phyloP scores from a whole-genome alignment of 768 basidiomycete species.

The Tricholoma sp. region DNA sequence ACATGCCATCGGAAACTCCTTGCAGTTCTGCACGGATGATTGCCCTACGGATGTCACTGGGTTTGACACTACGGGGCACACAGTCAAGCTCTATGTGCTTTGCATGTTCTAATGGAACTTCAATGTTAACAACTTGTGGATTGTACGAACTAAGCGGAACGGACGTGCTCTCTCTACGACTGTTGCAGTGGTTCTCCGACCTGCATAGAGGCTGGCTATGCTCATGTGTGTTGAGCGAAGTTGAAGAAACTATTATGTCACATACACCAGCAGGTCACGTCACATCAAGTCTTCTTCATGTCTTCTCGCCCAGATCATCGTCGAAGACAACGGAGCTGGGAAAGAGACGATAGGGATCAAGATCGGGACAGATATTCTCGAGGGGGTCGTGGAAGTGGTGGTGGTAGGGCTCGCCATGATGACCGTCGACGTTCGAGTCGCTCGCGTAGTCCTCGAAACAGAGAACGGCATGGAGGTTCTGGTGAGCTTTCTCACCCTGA shows the following conservation, averaged over 20 bases:
- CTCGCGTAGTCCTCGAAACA: constrained; percentile 44
- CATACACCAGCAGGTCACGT: constrained; percentile 7
- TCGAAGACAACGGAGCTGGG: constrained; percentile 62
- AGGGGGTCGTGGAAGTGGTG: constrained; percentile 27
- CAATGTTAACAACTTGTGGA: background rate
- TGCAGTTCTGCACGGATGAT: constrained; percentile 35
- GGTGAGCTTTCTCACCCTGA: constrained; percentile 11
- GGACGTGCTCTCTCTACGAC: background rate
- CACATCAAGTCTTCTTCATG: constrained; percentile 41
- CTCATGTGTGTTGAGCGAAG: background rate
- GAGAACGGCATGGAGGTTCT: constrained; percentile 30
- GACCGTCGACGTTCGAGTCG: constrained; percentile 45
- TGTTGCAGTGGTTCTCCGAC: background rate
- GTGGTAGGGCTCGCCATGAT: constrained; percentile 33
- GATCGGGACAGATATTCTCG: constrained; percentile 40
- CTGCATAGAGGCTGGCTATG: background rate
- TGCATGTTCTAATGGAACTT: constrained; percentile 17
- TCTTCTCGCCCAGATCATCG: constrained; percentile 52
- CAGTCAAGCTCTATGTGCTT: constrained; percentile 43
- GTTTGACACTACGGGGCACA: constrained; percentile 48
- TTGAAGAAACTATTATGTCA: constrained; percentile 3
- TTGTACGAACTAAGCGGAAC: background rate
- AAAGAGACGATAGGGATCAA: constrained; percentile 46
- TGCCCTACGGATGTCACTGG: constrained; percentile 48
- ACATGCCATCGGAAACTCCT: constrained; percentile 43